Base-by-base conservation (phyloP, 345 rosid species). In the Excoecaria cochinchinensis region DNA sequence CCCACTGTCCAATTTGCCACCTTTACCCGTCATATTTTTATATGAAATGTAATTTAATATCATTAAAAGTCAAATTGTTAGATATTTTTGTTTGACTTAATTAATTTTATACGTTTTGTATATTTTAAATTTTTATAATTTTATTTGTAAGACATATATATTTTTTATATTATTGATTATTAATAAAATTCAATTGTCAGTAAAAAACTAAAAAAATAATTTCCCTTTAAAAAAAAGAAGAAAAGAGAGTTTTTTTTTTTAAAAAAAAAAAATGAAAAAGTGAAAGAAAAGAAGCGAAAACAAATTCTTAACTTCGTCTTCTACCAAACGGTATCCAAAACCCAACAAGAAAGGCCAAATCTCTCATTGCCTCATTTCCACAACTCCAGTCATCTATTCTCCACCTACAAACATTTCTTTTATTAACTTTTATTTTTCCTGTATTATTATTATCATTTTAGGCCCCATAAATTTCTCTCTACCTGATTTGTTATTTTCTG, bases 301-400 rank as follows among this genome's bases (percentile, higher is more conserved):
- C 1, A 69, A 47, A 46, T 59, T 42, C 56, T 10, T 48, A 50
- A 52, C 47, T 50, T 62, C 31, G 50, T 48, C 31, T 51, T 5
- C 50, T 15, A 50, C 56, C 25, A 13, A 65, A 73, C 61, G 60
- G 59, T 48, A 61, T 50, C 69, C 59, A 3, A 62, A 61, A 62
- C 22, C 7, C 57, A 60, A 8, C 36, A 11, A 50, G 17, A 62
- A 25, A 17, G 76, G 61, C 76, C 69, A 63, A 73, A 48, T 61
- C 76, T 64, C 24, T 73, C 9, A 12, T 48, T 48, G 22, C 56
- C 67, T 15, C 15, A 6, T 39, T 21, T 55, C 52, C 64, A 39
- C 38, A 17, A 24, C 7, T 22, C 31, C 50, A n/a, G 11, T 4
- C 16, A 10, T 66, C 51, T 44, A n/a, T 66, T 42, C 24, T 42